phyloP scores from a whole-genome alignment of 2,329 filamentous ascomycete species.

The Rutstroemia sydowiana region DNA sequence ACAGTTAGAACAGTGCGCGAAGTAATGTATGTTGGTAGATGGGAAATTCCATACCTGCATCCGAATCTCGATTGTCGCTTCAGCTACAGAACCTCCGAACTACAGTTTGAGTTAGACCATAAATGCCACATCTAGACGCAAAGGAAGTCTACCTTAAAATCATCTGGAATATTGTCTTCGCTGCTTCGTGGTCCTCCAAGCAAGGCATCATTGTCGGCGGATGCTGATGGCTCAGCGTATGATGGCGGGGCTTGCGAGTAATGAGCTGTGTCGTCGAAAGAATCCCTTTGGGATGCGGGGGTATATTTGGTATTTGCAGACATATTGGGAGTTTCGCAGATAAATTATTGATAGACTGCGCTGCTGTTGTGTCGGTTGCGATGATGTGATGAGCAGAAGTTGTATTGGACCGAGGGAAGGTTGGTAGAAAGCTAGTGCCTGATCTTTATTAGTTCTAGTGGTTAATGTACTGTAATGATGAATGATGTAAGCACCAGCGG shows the following conservation, averaged over 20 bases:
- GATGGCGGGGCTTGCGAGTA: constrained; percentile 78
- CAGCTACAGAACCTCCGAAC: constrained; percentile 89
- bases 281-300: constrained; percentile 77
- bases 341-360: not conserved
- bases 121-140: not conserved
- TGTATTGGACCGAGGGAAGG: too few species aligned
- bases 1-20: not conserved
- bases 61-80: constrained; percentile 89
- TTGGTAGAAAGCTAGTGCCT: not conserved
- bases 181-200: constrained; percentile 65
- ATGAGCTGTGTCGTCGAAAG: constrained; percentile 57
- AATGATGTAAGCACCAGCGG: too few species aligned
- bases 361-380: not conserved
- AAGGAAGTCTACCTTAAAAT: constrained; percentile 70
- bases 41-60: constrained; percentile 40
- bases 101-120: constrained; percentile 30
- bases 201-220: constrained; percentile 44
- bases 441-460: too few species aligned
- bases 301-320: constrained; percentile 74
- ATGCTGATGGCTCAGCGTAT: constrained; percentile 57
- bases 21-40: not conserved
- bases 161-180: constrained; percentile 88
- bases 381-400: not conserved
- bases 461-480: too few species aligned
- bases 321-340: constrained; percentile 35